Conservation (phyloP, 257 asterid genomes). For the Coffea canephora region DNA sequence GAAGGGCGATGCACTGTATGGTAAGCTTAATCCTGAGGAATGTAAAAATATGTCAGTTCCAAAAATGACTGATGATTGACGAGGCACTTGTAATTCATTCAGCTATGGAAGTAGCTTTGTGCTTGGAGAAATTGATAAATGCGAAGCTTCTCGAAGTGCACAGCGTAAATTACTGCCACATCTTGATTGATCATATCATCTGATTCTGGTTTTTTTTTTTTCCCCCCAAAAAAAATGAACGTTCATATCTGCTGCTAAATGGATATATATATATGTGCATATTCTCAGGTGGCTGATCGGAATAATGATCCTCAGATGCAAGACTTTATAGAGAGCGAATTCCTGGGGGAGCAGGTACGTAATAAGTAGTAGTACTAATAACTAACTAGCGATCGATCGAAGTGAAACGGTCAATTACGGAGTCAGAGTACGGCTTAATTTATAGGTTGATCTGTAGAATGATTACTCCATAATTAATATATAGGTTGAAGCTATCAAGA, state of each 20-base stretch:
- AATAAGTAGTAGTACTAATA: too few relatives aligned
- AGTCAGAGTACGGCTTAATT: not conserved
- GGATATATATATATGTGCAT: too few relatives aligned
- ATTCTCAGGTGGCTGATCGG: slow-evolving; percentile 53
- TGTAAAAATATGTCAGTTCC: too few relatives aligned
- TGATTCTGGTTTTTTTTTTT: not conserved
- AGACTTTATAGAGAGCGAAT: slow-evolving; percentile 70
- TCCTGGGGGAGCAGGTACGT: slow-evolving; percentile 60
- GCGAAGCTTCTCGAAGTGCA: slow-evolving; percentile 60
- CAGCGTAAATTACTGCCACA: slow-evolving; percentile 29
- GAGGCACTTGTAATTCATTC: slow-evolving; percentile 17
- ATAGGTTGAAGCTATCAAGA: slow-evolving; percentile 75
- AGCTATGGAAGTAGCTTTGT: slow-evolving; percentile 82
- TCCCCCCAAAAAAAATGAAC: too few relatives aligned
- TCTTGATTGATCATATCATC: not conserved
- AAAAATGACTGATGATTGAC: not conserved
- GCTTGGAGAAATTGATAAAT: slow-evolving; percentile 65
- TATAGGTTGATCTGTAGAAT: not conserved
- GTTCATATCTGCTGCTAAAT: too few relatives aligned
- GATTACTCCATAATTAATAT: too few relatives aligned
- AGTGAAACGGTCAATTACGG: not conserved
- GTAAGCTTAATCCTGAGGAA: slow-evolving; percentile 28
- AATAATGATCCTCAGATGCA: slow-evolving; percentile 65
- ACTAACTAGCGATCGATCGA: not conserved
- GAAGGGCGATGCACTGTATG: slow-evolving; percentile 83